phyloP scores from a whole-genome alignment of 306 rosid genomes.

The Cucurbita ficifolia region DNA sequence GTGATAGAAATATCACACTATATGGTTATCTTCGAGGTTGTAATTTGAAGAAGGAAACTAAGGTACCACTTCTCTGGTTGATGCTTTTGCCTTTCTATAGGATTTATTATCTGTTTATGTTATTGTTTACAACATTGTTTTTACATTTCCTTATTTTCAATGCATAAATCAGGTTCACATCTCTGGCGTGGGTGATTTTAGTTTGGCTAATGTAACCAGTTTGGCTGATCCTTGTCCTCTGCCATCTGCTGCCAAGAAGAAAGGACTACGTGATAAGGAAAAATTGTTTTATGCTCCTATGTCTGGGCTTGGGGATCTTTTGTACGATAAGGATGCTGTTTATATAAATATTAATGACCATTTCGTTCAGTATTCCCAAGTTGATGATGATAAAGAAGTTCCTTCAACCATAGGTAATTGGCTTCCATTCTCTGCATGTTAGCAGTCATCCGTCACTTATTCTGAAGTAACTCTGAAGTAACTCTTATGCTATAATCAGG shows the following conservation, averaged over 20 bases:
- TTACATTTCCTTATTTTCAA: slow-evolving; percentile 9
- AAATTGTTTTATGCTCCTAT: slow-evolving; percentile 83
- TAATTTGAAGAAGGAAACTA: slow-evolving; percentile 66
- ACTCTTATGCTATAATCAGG: slow-evolving; percentile 30
- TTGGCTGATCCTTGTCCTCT: slow-evolving; percentile 91
- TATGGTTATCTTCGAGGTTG: slow-evolving; percentile 94
- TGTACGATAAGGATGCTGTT: slow-evolving; percentile 90
- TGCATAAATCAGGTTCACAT: slow-evolving; percentile 64
- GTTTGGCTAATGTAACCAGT: slow-evolving; percentile 38
- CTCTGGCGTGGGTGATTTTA: slow-evolving; percentile 88
- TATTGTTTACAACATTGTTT: background rate
- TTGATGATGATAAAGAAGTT: slow-evolving; percentile 38
- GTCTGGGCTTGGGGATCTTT: slow-evolving; percentile 94
- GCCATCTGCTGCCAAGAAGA: slow-evolving; percentile 97
- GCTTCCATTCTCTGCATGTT: background rate
- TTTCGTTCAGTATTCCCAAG: slow-evolving; percentile 65
- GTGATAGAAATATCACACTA: slow-evolving; percentile 73
- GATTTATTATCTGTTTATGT: background rate
- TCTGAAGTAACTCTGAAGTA: slow-evolving; percentile 8
- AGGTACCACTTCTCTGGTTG: slow-evolving; percentile 32
- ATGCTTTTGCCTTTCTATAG: background rate
- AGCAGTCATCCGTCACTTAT: slow-evolving; percentile 7
- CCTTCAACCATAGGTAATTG: slow-evolving; percentile 35
- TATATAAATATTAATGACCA: slow-evolving; percentile 82
- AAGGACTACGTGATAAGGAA: slow-evolving; percentile 90